These are phyloP conservation scores for Torulaspora maleeae DNA, from an alignment of 805 yeast genomes.

Conservation along the genomic window DNA sequence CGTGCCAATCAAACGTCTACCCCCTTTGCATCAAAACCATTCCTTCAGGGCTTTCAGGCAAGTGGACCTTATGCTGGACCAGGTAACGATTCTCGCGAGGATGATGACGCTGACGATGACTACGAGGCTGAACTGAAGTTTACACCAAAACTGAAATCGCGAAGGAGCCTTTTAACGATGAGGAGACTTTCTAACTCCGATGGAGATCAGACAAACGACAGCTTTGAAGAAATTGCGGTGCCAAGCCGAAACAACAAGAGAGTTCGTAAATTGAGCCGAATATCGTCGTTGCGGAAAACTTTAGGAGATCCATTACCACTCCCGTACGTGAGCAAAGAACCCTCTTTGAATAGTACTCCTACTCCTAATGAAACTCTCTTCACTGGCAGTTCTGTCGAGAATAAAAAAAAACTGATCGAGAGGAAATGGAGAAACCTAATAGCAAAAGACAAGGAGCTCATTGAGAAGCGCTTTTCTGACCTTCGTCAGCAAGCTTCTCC, in stretches of 20 bases:
- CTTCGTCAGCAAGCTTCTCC: conserved; percentile 9
- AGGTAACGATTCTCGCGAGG: background rate
- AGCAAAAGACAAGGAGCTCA: conserved; percentile 12
- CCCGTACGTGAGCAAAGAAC: conserved; percentile 28
- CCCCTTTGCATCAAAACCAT: background rate
- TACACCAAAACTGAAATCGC: conserved; percentile 25
- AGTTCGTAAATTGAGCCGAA: conserved; percentile 1
- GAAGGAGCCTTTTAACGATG: conserved; percentile 17
- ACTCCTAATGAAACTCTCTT: background rate
- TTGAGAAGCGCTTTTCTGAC: conserved; percentile 20
- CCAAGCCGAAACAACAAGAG: background rate
- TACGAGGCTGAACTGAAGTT: conserved; percentile 34
- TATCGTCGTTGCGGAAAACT: conserved; percentile 10
- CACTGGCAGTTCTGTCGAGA: conserved; percentile 5
- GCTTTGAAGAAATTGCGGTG: background rate
- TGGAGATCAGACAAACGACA: background rate
- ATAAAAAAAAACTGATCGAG: conserved; percentile 15
- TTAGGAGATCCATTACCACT: conserved; percentile 41
- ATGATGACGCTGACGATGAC: conserved; percentile 16
- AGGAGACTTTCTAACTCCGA: conserved; percentile 2
- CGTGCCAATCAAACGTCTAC: conserved; percentile 1
- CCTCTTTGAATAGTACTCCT: background rate
- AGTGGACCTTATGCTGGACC: background rate
- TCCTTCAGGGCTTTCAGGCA: background rate
- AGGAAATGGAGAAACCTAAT: conserved; percentile 18